Evolutionary conservation across 1,284 basidiomycete species (phyloP).

Genomic region (Rhodotorula mucilaginosa): DNA sequence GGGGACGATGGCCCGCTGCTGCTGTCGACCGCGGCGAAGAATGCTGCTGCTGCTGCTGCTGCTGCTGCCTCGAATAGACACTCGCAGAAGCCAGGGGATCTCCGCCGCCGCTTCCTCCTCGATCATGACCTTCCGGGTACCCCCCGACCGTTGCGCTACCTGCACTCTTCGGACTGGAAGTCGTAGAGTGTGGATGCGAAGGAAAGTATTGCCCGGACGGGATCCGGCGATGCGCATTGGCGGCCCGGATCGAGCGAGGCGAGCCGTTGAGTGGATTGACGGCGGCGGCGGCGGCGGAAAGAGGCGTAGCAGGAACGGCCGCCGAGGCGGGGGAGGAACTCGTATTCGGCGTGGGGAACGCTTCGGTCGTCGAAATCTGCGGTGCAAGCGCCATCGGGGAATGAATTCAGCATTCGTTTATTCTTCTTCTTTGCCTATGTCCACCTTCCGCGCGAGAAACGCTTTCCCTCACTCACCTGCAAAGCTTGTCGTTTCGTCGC

Average conservation of each 20-base stretch:
- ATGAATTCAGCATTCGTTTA: too few species aligned
- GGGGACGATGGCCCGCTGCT: slow-evolving; percentile 7
- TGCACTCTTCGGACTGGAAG: neutral
- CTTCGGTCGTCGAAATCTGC: slow-evolving; percentile 18
- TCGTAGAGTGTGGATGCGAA: neutral
- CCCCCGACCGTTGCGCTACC: neutral
- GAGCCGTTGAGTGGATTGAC: neutral
- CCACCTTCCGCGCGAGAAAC: too few species aligned
- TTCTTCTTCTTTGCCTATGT: too few species aligned
- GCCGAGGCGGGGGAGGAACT: neutral
- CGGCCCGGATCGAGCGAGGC: slow-evolving; percentile 1
- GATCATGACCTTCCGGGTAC: neutral
- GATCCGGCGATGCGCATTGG: neutral
- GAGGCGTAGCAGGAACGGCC: slow-evolving; percentile 1
- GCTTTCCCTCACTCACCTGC: neutral
- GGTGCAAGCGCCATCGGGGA: too few species aligned
- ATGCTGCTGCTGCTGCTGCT: neutral
- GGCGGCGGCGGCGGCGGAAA: neutral
- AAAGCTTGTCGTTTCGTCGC: slow-evolving; percentile 4
- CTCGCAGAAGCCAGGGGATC: too few species aligned
- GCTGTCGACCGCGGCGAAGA: slow-evolving; percentile 7
- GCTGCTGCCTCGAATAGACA: neutral
- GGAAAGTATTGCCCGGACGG: neutral
- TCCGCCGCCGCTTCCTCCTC: neutral
- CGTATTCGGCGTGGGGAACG: neutral